Conservation (phyloP, 345 rosid species). For the Eucalyptus fibrosa region DNA sequence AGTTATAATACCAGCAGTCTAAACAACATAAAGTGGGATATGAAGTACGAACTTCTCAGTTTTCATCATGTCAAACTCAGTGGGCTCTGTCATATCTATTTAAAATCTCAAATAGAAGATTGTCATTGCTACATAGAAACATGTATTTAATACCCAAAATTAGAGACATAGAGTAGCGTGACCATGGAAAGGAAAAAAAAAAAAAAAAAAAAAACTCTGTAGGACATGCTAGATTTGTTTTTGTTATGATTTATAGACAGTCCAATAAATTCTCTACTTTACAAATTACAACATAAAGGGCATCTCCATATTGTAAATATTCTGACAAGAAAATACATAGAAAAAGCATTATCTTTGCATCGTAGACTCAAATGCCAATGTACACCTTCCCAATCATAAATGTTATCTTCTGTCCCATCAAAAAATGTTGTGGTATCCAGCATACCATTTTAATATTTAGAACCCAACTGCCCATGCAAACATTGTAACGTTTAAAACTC, state of each 20-base stretch:
- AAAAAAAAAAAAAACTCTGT: not conserved
- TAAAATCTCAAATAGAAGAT: not conserved
- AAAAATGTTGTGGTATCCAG: not conserved
- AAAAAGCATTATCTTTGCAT: not conserved
- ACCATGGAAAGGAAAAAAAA: not conserved
- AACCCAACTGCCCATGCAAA: not conserved
- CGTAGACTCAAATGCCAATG: not conserved
- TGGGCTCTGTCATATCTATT: not conserved
- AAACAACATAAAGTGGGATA: not conserved
- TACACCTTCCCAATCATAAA: not conserved
- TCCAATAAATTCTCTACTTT: not conserved
- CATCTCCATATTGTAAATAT: not conserved
- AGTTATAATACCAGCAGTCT: not conserved
- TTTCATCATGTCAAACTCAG: not conserved
- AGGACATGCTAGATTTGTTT: not conserved
- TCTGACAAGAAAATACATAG: not conserved
- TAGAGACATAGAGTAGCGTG: not conserved
- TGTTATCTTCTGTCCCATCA: not conserved
- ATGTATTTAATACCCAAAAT: not conserved
- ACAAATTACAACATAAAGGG: not conserved
- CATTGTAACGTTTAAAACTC: not conserved
- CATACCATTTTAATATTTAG: not conserved
- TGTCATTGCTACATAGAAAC: not conserved
- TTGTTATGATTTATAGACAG: not conserved
- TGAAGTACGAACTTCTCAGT: not conserved